Base-by-base conservation (phyloP, 2,329 filamentous ascomycete species). In the Ophiostoma australiae region DNA sequence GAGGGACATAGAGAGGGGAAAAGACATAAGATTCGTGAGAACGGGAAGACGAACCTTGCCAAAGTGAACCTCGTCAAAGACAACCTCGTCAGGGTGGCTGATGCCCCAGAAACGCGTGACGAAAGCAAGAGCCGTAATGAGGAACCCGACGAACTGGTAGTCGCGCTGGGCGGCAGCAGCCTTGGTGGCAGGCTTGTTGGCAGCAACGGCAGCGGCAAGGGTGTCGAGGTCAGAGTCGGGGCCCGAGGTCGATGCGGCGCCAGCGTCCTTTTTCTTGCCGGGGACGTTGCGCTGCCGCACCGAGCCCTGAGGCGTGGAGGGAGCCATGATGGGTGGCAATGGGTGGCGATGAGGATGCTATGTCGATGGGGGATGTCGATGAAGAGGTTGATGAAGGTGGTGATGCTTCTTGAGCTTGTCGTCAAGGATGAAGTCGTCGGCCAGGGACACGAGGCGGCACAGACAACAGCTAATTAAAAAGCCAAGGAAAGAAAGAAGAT, bases 31-130 rank as follows among this genome's bases (percentile, higher is more conserved):
- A 27, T 31, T 27, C n/a, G 31, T 55, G 48, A 70, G 55, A n/a
- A 65, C 35, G 33, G 17, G 17, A 48, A 67, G 20, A 77, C 85
- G 72, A 84, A 97, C 94, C 91, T 99, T 99, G 83, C 95, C 95
- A 81, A 99, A 99, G 82, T 99, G 95, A 72, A 99, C 95, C 82
- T 99, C 95, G 79, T 99, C 95, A 78, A 99, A 99, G 68, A 99
- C 95, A 71, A 99, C 95, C 83, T 98, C 91, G 78, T 97, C 90
- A 20, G 95, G 95, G 81, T 97, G 94, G 79, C 87, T 92, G 79
- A 99, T 97, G 74, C 93, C 94, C 88, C 91, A 98, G 84, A 99
- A 99, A 73, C 95, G 87, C 67, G 95, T 98, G 73, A 93, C 78
- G 78, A 99, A 98, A 68, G 93, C 94, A 75, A 97, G 82, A 37